These are phyloP conservation scores for Chrysophaeum taylorii DNA, from an alignment of 352 stramenopile species.

Conservation along the genomic window DNA sequence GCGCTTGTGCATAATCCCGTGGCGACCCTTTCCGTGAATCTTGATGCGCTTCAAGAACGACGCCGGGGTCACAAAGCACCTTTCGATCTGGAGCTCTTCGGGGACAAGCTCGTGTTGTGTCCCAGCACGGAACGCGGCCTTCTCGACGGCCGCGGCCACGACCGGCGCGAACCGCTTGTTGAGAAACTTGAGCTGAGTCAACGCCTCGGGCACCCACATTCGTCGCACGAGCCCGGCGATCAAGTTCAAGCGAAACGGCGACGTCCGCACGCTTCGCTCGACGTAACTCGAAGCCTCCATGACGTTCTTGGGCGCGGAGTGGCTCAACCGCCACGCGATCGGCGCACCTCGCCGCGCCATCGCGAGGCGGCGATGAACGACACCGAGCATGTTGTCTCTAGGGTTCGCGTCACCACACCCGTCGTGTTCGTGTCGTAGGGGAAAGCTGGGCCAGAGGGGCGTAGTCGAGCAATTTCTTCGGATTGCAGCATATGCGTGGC, in stretches of 20 bases:
- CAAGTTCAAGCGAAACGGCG: constrained; percentile 11
- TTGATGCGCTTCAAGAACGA: constrained; percentile 17
- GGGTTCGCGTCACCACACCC: too few species aligned
- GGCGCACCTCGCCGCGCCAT: too few species aligned
- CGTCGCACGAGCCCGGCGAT: constrained; percentile 6
- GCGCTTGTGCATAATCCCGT: constrained; percentile 1
- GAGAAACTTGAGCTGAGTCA: constrained; percentile 17
- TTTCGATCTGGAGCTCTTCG: constrained; percentile 4
- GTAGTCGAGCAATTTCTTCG: too few species aligned
- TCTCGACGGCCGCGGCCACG: background rate
- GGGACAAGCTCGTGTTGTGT: constrained; percentile 17
- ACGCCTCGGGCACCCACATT: constrained; percentile 13
- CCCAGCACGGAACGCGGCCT: background rate
- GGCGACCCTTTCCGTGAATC: background rate
- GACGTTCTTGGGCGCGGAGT: background rate
- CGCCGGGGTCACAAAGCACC: constrained; percentile 9
- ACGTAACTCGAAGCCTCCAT: background rate
- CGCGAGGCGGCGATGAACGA: too few species aligned
- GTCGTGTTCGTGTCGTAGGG: too few species aligned
- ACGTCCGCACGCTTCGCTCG: too few species aligned
- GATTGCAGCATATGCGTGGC: too few species aligned
- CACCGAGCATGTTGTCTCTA: too few species aligned
- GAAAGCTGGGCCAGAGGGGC: too few species aligned
- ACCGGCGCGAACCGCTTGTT: constrained; percentile 7
- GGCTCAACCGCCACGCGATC: background rate